Conservation (phyloP, 768 basidiomycete species). For the Stropharia rugosoannulata region DNA sequence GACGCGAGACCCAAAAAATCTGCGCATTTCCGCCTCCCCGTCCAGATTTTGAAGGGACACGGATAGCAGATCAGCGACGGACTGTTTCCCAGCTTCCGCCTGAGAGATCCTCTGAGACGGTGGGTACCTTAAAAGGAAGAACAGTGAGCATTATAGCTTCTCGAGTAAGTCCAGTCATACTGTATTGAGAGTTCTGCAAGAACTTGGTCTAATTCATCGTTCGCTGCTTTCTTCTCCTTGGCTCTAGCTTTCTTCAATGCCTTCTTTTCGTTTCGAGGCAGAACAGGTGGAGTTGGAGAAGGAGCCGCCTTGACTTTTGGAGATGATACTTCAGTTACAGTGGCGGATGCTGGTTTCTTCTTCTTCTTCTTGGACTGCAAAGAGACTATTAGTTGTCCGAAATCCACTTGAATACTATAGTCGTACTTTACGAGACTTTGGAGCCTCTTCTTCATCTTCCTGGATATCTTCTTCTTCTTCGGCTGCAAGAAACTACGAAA, state of each 20-base stretch:
- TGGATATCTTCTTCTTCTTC: slow-evolving; percentile 22
- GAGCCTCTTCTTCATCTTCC: slow-evolving; percentile 28
- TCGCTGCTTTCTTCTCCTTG: slow-evolving; percentile 63
- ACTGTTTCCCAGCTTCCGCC: slow-evolving; percentile 26
- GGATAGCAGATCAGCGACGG: slow-evolving; percentile 58
- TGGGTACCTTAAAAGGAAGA: slow-evolving; percentile 41
- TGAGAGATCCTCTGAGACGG: slow-evolving; percentile 42
- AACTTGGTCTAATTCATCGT: slow-evolving; percentile 82
- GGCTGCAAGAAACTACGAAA: slow-evolving; percentile 39
- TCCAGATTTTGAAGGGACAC: slow-evolving; percentile 86
- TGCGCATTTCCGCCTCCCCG: slow-evolving; percentile 85
- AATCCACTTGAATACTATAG: not conserved
- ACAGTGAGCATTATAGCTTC: not conserved
- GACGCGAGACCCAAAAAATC: slow-evolving; percentile 92
- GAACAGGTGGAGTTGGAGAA: slow-evolving; percentile 12
- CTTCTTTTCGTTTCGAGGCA: slow-evolving; percentile 48
- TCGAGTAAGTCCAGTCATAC: slow-evolving; percentile 36
- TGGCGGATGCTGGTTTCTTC: slow-evolving; percentile 26
- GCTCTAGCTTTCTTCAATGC: slow-evolving; percentile 63
- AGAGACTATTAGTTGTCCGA: not conserved
- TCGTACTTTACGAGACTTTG: slow-evolving; percentile 39
- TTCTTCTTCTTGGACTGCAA: slow-evolving; percentile 41
- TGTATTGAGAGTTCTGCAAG: slow-evolving; percentile 82
- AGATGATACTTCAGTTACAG: slow-evolving; percentile 1
- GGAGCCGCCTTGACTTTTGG: slow-evolving; percentile 5